Evolutionary conservation across 345 rosid species (phyloP).

Genomic region (Clausena lansium): DNA sequence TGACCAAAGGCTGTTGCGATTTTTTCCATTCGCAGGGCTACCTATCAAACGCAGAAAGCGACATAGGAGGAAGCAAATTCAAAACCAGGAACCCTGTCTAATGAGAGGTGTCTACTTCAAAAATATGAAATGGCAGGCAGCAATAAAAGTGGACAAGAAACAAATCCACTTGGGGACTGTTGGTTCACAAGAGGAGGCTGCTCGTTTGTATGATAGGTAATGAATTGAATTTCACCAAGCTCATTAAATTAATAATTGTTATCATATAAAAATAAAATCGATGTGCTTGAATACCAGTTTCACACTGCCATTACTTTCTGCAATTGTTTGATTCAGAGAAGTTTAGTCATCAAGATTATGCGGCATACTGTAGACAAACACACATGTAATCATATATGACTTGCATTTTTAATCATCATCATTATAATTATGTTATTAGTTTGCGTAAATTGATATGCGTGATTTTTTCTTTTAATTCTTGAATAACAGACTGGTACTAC

Average conservation of each 20-base stretch:
- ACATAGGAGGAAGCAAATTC: constrained; percentile 80
- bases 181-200: constrained; percentile 93
- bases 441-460: not conserved
- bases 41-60: constrained; percentile 87
- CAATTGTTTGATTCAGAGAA: not conserved
- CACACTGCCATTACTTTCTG: not conserved
- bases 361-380: not conserved
- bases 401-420: not conserved
- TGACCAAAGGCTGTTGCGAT: not conserved
- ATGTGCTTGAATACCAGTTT: not conserved
- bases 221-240: not conserved
- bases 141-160: constrained; percentile 93
- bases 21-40: constrained; percentile 47
- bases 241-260: not conserved
- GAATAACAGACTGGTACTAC: not conserved
- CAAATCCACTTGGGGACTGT: constrained; percentile 96
- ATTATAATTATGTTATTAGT: not conserved
- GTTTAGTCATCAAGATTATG: not conserved
- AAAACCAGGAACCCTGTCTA: constrained; percentile 87
- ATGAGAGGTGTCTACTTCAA: constrained; percentile 99
- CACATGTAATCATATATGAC: not conserved
- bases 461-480: not conserved
- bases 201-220: constrained; percentile 89
- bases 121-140: constrained; percentile 99
- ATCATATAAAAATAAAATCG: not conserved